Evolutionary conservation across 2,329 filamentous ascomycete species (phyloP).

Genomic region (Calonectria fujianensis): DNA sequence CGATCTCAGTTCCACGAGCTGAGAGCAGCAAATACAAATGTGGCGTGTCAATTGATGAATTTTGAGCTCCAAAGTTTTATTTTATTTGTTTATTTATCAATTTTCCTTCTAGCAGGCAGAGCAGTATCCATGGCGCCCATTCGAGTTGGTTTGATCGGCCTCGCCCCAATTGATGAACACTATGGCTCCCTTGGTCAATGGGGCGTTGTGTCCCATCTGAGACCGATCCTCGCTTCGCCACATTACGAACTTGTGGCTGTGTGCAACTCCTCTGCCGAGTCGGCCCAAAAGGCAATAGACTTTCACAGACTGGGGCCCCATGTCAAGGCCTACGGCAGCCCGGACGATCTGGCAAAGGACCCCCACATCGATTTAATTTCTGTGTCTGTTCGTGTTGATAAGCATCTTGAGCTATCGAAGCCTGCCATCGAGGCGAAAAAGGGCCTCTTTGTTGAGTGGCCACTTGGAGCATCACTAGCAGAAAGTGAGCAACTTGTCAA

Average conservation of each 20-base stretch:
- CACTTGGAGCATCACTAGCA: slow-evolving; percentile 51
- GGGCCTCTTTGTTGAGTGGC: slow-evolving; percentile 41
- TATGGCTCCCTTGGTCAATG: slow-evolving; percentile 55
- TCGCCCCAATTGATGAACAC: slow-evolving; percentile 21
- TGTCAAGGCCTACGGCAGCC: slow-evolving; percentile 67
- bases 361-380: slow-evolving; percentile 71
- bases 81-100: background rate
- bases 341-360: slow-evolving; percentile 66
- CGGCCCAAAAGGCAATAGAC: slow-evolving; percentile 64
- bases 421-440: slow-evolving; percentile 65
- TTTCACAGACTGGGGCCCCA: slow-evolving; percentile 62
- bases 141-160: slow-evolving; percentile 49
- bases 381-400: slow-evolving; percentile 69
- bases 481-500: slow-evolving; percentile 63
- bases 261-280: slow-evolving; percentile 66
- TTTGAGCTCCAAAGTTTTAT: background rate
- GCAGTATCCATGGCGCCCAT: slow-evolving; percentile 38
- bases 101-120: background rate
- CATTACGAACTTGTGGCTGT: slow-evolving; percentile 69
- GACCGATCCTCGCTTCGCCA: slow-evolving; percentile 61
- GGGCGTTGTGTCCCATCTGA: slow-evolving; percentile 73
- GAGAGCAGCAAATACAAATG: background rate
- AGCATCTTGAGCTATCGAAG: slow-evolving; percentile 64
- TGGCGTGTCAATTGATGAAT: too few species aligned
- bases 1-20: background rate